Percentiles rank a stretch among this genome's conserved stretches.
Conservation (phyloP, 257 asterid genomes). For the Solanum lycopersicoides region DNA sequence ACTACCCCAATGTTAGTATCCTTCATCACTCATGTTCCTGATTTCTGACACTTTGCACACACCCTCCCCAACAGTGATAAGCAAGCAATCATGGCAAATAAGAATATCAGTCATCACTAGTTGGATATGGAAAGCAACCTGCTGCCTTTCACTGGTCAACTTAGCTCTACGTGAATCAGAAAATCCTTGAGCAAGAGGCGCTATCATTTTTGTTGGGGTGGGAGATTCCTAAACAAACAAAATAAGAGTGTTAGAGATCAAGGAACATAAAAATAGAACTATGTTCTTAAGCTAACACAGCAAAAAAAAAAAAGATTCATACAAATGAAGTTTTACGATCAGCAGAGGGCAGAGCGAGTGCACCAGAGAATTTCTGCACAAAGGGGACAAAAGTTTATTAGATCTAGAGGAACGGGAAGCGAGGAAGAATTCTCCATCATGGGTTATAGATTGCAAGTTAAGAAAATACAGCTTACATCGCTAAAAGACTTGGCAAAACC, state of each 20-base stretch:
- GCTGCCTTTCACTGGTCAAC: constrained; percentile 63
- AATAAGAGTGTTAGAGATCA: neutral
- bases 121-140: constrained; percentile 35
- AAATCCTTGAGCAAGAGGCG: constrained; percentile 62
- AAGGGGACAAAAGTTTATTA: neutral
- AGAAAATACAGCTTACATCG: constrained; percentile 49
- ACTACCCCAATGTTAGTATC: neutral
- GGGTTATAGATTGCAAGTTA: neutral
- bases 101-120: neutral
- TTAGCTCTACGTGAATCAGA: constrained; percentile 80
- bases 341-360: constrained; percentile 52
- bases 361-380: constrained; percentile 67
- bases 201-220: constrained; percentile 74
- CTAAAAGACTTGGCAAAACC: constrained; percentile 56
- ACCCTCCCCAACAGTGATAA: neutral
- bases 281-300: neutral
- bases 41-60: neutral
- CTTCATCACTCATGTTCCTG: neutral
- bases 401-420: neutral
- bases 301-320: constrained; percentile 14
- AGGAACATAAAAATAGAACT: constrained; percentile 3
- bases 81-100: neutral
- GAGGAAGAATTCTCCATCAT: neutral
- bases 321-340: constrained; percentile 69
- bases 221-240: constrained; percentile 75